Percentiles rank a stretch among this genome's conserved stretches.
Evolutionary conservation across 1,284 basidiomycete genomes (phyloP).

Genomic region (Phylloporus sp.): DNA sequence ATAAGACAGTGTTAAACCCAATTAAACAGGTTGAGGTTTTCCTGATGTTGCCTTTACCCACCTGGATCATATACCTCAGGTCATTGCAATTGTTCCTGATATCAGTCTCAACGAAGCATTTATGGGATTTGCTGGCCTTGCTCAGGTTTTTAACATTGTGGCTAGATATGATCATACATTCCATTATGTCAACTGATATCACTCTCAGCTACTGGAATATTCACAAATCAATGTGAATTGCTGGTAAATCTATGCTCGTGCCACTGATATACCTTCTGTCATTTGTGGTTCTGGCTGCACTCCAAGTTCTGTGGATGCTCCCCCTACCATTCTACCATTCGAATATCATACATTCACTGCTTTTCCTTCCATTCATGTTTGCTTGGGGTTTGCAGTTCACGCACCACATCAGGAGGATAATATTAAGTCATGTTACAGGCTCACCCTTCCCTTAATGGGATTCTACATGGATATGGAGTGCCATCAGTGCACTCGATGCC

Average conservation of each 20-base stretch:
- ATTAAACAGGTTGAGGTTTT: too few species aligned
- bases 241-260: conserved; percentile 49
- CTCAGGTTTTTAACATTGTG: conserved; percentile 83
- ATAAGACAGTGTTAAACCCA: too few species aligned
- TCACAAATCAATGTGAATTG: conserved; percentile 53
- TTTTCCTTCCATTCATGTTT: conserved; percentile 87
- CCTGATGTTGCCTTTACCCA: conserved; percentile 54
- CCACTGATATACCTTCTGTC: conserved; percentile 85
- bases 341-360: conserved; percentile 65
- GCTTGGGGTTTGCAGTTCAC: conserved; percentile 91
- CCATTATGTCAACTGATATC: conserved; percentile 13
- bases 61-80: conserved; percentile 60
- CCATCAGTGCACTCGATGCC: conserved; percentile 84
- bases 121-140: conserved; percentile 84
- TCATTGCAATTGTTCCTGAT: conserved; percentile 63
- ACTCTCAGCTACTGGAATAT: conserved; percentile 78
- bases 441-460: conserved; percentile 89
- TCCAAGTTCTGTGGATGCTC: conserved; percentile 85
- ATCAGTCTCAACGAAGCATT: conserved; percentile 87
- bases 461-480: conserved; percentile 84
- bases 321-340: conserved; percentile 66
- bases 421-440: conserved; percentile 91
- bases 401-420: conserved; percentile 90
- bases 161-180: conserved; percentile 56
- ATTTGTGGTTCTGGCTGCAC: conserved; percentile 72